These are phyloP conservation scores for Coprinopsis cinerea DNA, from an alignment of 768 basidiomycete species.

Conservation along the genomic window DNA sequence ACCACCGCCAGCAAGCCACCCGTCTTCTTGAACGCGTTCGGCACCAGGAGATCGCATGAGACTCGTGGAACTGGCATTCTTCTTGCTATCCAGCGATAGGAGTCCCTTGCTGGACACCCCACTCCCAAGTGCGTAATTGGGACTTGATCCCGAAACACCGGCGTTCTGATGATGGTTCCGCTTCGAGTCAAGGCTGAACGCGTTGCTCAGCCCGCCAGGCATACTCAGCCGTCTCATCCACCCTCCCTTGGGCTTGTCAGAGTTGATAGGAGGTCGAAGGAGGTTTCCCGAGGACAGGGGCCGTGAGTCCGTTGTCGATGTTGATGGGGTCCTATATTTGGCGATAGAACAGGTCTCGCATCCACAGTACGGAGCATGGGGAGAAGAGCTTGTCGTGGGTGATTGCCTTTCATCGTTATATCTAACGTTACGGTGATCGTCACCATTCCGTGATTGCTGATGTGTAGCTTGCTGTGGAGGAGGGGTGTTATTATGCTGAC, in stretches of 20 bases:
- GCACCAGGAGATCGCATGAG: slow-evolving; percentile 16
- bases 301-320: slow-evolving; percentile 24
- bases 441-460: slow-evolving; percentile 21
- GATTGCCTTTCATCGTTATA: slow-evolving; percentile 14
- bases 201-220: slow-evolving; percentile 45
- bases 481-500: slow-evolving; percentile 13
- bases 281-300: slow-evolving; percentile 14
- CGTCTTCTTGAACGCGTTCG: slow-evolving; percentile 40
- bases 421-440: slow-evolving; percentile 11
- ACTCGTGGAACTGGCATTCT: slow-evolving; percentile 40
- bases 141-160: slow-evolving; percentile 11
- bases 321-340: slow-evolving; percentile 41
- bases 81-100: slow-evolving; percentile 37
- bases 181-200: slow-evolving; percentile 55
- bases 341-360: slow-evolving; percentile 57
- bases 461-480: slow-evolving; percentile 21
- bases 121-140: slow-evolving; percentile 22
- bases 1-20: slow-evolving; percentile 29
- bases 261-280: slow-evolving; percentile 15
- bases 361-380: slow-evolving; percentile 60
- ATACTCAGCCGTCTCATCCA: slow-evolving; percentile 79
- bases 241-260: slow-evolving; percentile 52
- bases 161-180: slow-evolving; percentile 25
- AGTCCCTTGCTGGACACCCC: slow-evolving; percentile 20
- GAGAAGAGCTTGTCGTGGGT: slow-evolving; percentile 12